Evolutionary conservation across 23 red algal genomes (phyloP).

Genomic region (Gracilaria gracilis): DNA sequence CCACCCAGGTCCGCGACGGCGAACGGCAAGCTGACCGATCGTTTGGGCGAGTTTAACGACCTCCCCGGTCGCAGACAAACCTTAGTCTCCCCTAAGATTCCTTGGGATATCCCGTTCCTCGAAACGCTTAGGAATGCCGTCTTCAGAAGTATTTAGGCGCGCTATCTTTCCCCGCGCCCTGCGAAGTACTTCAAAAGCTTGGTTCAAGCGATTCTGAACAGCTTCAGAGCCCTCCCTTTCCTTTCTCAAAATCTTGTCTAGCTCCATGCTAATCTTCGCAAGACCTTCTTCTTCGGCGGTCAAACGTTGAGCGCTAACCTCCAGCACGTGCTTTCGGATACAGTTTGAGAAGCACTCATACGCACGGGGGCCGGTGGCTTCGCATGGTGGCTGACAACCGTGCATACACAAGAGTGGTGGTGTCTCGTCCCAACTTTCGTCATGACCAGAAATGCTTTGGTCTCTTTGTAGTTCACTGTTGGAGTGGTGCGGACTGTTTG

Average conservation of each 20-base stretch:
- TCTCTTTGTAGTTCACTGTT: background rate
- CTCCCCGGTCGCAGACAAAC: too few species aligned
- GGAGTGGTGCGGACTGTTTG: background rate
- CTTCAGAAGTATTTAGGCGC: background rate
- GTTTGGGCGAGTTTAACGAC: too few species aligned
- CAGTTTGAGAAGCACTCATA: constrained; percentile 1
- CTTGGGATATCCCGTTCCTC: background rate
- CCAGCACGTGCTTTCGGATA: constrained; percentile 7
- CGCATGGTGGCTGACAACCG: background rate
- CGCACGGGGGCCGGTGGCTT: background rate
- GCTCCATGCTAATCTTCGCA: background rate
- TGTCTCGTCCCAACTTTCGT: background rate
- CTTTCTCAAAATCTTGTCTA: constrained; percentile 16
- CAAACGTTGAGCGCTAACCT: background rate
- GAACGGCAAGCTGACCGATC: too few species aligned
- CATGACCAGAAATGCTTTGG: constrained; percentile 13
- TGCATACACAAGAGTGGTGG: background rate
- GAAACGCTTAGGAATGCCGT: background rate
- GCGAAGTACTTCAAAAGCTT: background rate
- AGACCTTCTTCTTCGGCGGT: constrained; percentile 4
- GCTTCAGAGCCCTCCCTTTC: background rate
- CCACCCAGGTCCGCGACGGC: too few species aligned
- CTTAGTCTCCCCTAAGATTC: background rate
- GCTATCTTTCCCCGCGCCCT: constrained; percentile 2
- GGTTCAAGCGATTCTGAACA: constrained; percentile 12